Base-by-base conservation (phyloP, 148 eudicot species). In the Rhododendron henanense region DNA sequence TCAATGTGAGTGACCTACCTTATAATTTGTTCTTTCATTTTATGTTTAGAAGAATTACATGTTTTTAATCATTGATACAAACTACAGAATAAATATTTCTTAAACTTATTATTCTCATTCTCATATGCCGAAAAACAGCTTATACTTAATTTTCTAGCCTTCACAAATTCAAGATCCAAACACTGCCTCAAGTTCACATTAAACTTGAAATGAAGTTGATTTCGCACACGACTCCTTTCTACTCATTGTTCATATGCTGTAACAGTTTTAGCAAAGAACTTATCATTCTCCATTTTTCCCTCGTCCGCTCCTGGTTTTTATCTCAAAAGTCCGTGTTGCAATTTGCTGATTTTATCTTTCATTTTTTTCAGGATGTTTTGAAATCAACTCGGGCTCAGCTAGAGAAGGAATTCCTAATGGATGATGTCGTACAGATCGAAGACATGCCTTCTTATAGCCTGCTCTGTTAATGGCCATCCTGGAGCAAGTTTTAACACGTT, bases 391-490 rank as follows among this genome's bases (percentile, higher is more conserved):
- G 94, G 53, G 87, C 89, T 23, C 96, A 92, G 84, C 92, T 96
- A 65, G 97, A 96, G 87, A 92, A 87, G 85, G 97, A 95, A 85
- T 94, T 95, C 87, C 81, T 95, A 15, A 90, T 92, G 92, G 97
- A 90, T 19, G 94, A 93, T 87, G 94, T 94, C n/a, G 53, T 87
- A 41, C 90, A 89, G 85, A 93, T 95, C 0, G 96, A 95, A 85
- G 96, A 95, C 83, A 92, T 95, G 98, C 95, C 98, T 74, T 94
- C 98, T 15, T 95, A 90, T 83, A 65, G 84, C 85, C 92, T 95
- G 76, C 93, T 95, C 21, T 84, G 84, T 82, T 95, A 88, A 87
- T 69, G 50, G 67, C 85, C 79, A 73, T 7, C 44, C 51, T 21
- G 21, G 75, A 71, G 61, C 85, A 73, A 71, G 13, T 63, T 25